phyloP scores from a whole-genome alignment of 2,329 filamentous ascomycete species.

The Sclerotinia borealis region DNA sequence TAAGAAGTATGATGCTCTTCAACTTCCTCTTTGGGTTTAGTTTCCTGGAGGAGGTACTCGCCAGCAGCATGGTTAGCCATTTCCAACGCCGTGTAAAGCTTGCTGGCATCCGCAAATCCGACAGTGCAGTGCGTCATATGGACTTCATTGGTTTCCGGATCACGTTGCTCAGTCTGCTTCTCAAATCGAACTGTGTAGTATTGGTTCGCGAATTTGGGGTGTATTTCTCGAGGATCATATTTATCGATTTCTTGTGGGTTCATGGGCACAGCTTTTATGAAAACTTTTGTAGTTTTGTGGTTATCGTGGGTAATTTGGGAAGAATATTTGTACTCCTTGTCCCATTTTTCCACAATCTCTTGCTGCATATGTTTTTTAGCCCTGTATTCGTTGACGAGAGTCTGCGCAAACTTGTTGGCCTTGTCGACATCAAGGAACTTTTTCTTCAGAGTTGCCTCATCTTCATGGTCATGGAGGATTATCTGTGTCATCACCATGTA shows the following conservation, averaged over 20 bases:
- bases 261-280: neutral
- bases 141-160: neutral
- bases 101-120: neutral
- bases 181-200: neutral
- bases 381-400: constrained; percentile 1
- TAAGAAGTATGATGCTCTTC: neutral
- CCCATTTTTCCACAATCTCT: constrained; percentile 1
- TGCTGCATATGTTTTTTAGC: neutral
- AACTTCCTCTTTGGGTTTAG: constrained; percentile 15
- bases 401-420: constrained; percentile 11
- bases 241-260: neutral
- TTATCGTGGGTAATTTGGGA: neutral
- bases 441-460: neutral
- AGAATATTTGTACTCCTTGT: neutral
- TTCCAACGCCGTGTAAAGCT: constrained; percentile 9
- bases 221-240: neutral
- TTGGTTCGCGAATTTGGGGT: neutral
- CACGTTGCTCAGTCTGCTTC: neutral
- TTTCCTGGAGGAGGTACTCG: constrained; percentile 6
- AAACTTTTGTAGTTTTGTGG: neutral
- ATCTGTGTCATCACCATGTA: constrained; percentile 6
- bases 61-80: constrained; percentile 22
- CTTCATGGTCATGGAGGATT: neutral
- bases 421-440: constrained; percentile 2
- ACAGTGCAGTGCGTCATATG: neutral